A percentile compares a stretch with the other conserved stretches of the same genome.
Evolutionary conservation across 2,329 filamentous ascomycete species (phyloP).

Genomic region (Pseudonectria foliicola): DNA sequence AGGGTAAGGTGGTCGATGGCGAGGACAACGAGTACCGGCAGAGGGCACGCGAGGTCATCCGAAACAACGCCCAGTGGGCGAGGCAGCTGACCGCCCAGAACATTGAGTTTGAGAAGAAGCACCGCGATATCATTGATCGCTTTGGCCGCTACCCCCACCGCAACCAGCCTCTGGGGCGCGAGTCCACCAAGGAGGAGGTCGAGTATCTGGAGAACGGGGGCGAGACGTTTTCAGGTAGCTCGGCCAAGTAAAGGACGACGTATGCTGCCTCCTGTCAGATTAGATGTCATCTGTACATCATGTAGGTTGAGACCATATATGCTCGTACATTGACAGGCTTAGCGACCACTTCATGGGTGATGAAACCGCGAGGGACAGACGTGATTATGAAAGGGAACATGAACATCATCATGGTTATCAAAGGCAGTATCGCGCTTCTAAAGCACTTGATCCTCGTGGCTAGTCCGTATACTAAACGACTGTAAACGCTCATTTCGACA

Average conservation of each 20-base stretch:
- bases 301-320: no score
- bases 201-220: constrained; percentile 41
- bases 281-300: no score
- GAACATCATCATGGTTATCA: no score
- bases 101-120: constrained; percentile 34
- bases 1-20: constrained; percentile 7
- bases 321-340: no score
- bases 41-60: constrained; percentile 22
- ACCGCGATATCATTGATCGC: constrained; percentile 40
- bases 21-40: constrained; percentile 20
- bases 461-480: constrained; percentile 6
- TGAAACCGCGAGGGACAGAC: no score
- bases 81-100: constrained; percentile 15
- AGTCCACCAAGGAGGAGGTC: constrained; percentile 41
- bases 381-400: no score
- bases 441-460: background rate
- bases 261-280: no score
- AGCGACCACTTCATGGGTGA: no score
- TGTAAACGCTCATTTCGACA: constrained; percentile 11
- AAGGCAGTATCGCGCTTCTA: no score
- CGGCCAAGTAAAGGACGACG: background rate
- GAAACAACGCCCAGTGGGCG: constrained; percentile 19
- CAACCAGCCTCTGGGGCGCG: constrained; percentile 43
- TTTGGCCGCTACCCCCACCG: constrained; percentile 56
- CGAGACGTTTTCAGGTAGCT: constrained; percentile 27